A percentile compares a stretch with the other conserved stretches of the same genome.
Conservation (phyloP, 495 filamentous ascomycete species). For the Penicillium pulvis region DNA sequence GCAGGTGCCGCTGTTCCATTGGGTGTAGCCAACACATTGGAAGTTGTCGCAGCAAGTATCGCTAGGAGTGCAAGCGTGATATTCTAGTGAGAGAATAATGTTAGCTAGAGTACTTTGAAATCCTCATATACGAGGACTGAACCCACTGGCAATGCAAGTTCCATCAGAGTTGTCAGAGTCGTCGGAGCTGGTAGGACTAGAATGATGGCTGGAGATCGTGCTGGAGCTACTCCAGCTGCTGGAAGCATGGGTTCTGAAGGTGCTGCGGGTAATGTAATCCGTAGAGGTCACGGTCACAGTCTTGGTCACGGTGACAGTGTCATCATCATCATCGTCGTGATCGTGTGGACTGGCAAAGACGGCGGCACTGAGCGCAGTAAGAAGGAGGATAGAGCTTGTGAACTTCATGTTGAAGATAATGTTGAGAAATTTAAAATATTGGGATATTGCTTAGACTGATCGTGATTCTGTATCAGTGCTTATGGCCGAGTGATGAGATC, state of each 20-base stretch:
- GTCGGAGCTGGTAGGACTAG: background rate
- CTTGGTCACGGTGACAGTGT: background rate
- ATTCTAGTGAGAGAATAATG: background rate
- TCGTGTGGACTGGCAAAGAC: background rate
- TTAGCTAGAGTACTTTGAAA: background rate
- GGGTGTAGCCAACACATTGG: background rate
- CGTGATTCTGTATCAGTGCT: too few relatives aligned
- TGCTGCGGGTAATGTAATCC: background rate
- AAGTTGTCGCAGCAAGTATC: background rate
- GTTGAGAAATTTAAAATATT: background rate
- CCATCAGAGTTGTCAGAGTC: background rate
- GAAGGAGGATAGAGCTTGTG: background rate
- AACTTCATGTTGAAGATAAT: background rate
- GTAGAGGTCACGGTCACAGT: background rate
- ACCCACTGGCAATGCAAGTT: background rate
- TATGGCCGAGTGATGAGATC: too few relatives aligned
- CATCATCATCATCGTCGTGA: background rate
- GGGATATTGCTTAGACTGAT: background rate
- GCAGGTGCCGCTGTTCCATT: background rate
- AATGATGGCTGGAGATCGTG: background rate
- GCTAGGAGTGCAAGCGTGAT: background rate
- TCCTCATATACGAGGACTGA: background rate
- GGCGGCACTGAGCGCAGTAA: background rate
- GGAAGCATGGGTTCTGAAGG: background rate
- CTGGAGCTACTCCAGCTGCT: background rate